Conservation (phyloP, 1,284 basidiomycete genomes). For the Cryptococcus amylolentus region DNA sequence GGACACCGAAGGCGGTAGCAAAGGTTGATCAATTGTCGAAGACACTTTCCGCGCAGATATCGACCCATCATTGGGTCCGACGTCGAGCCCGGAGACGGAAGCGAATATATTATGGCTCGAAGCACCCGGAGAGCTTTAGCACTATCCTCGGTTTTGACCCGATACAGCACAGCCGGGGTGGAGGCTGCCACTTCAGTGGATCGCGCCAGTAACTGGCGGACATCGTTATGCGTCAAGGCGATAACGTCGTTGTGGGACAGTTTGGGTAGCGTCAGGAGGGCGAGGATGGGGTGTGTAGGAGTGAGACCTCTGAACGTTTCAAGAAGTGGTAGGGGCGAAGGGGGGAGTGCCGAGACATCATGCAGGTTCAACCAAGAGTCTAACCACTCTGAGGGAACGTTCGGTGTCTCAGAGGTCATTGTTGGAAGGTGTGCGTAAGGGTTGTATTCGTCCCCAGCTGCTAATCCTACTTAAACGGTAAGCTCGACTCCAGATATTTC, state of each 20-base stretch:
- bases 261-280: constrained; percentile 17
- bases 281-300: constrained; percentile 14
- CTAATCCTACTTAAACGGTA: too few species aligned
- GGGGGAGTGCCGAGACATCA: constrained; percentile 14
- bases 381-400: not conserved
- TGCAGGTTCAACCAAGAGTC: constrained; percentile 15
- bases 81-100: constrained; percentile 2
- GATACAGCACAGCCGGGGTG: constrained; percentile 3
- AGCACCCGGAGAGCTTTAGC: constrained; percentile 10
- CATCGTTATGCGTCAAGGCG: constrained; percentile 42
- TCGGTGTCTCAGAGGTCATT: too few species aligned
- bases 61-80: constrained; percentile 7
- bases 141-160: constrained; percentile 6
- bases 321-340: constrained; percentile 15
- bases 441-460: too few species aligned
- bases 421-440: too few species aligned
- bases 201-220: constrained; percentile 4
- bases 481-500: too few species aligned
- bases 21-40: constrained; percentile 7
- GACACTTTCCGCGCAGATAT: constrained; percentile 9
- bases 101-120: constrained; percentile 10
- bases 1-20: constrained; percentile 8
- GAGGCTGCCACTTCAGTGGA: not conserved
- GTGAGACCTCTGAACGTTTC: constrained; percentile 21
- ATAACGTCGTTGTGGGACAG: constrained; percentile 20